A percentile compares a stretch with the other conserved stretches of the same genome.
Conservation (phyloP, 176 grass and related monocot species). For the Avena insularis region DNA sequence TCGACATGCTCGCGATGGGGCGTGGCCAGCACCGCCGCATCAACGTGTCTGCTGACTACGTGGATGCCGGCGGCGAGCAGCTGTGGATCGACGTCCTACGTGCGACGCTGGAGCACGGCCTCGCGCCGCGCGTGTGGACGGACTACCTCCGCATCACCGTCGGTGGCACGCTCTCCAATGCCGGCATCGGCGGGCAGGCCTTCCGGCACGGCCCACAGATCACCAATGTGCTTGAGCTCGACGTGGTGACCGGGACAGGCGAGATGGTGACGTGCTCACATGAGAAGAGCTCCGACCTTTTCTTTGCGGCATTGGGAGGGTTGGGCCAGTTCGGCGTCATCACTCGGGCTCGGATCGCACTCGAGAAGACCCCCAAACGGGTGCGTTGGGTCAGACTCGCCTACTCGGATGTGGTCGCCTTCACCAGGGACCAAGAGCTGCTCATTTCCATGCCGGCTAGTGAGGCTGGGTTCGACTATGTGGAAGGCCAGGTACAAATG, state of each 20-base stretch:
- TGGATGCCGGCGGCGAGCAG: too few species aligned
- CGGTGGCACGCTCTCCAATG: constrained; percentile 71
- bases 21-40: constrained; percentile 33
- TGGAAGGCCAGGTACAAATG: constrained; percentile 64
- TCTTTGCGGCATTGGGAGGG: constrained; percentile 59
- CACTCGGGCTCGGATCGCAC: constrained; percentile 56
- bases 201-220: constrained; percentile 84
- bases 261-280: constrained; percentile 63
- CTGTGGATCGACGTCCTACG: too few species aligned
- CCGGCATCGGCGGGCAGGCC: constrained; percentile 66
- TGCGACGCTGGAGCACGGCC: constrained; percentile 51
- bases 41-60: constrained; percentile 34
- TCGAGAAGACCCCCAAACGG: constrained; percentile 42
- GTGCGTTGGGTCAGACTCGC: constrained; percentile 63
- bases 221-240: constrained; percentile 69
- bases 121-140: constrained; percentile 57
- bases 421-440: constrained; percentile 59
- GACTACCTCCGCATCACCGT: constrained; percentile 52
- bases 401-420: constrained; percentile 43
- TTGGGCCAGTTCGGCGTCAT: constrained; percentile 75
- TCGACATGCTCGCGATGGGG: constrained; percentile 61
- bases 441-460: constrained; percentile 39
- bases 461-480: constrained; percentile 44
- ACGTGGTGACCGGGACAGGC: constrained; percentile 68
- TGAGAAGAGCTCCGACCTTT: constrained; percentile 54